Base-by-base conservation (phyloP, 2,329 filamentous ascomycete species). In the Trichoderma sp. region DNA sequence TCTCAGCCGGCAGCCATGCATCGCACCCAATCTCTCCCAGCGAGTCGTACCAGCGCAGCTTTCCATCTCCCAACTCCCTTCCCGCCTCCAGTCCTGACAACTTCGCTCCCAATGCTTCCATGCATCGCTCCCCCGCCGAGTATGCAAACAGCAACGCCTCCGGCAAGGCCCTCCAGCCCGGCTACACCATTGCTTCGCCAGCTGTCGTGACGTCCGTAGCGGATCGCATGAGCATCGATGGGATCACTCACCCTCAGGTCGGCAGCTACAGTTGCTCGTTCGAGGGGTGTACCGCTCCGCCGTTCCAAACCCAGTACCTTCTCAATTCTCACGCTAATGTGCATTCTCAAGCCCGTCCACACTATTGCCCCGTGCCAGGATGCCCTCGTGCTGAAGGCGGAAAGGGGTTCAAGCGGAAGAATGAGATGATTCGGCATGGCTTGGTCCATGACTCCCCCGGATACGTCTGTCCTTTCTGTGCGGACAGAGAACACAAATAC, bases 401-500 rank as follows among this genome's bases (percentile, higher is more conserved):
- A 4, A 88, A 87, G 69, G 88, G 88, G 0, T 90, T 90, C 75
- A 90, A 90, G 75, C 81, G 88, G 65, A 90, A 90, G 74, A 90
- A 90, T 69, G 88, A 90, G 74, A 89, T 90, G 88, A 90, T 90
- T 54, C 78, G 88, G 30, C 88, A 90, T 73, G 93, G 94, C 1
- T 84, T 98, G 3, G 95, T 98, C 4, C 95, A 99, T 73, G 90
- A 93, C 69, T 96, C 92, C 7, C 95, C 95, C 1, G 94, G 94
- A 67, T 99, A 98, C 73, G 88, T 97, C 34, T 99, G 95, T 76
- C 95, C 95, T 0, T 98, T 97, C 74, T 99, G 95, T 76, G 91
- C 92, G 1, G 93, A 97, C 72, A 85, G 93, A 69, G 93, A 97
- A 75, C 94, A 97, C 76, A 93, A 90, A 74, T 98, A 98, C 75